A percentile compares a stretch with the other conserved stretches of the same genome.
phyloP scores from a whole-genome alignment of 306 rosid genomes.

The Medicago lupulina region DNA sequence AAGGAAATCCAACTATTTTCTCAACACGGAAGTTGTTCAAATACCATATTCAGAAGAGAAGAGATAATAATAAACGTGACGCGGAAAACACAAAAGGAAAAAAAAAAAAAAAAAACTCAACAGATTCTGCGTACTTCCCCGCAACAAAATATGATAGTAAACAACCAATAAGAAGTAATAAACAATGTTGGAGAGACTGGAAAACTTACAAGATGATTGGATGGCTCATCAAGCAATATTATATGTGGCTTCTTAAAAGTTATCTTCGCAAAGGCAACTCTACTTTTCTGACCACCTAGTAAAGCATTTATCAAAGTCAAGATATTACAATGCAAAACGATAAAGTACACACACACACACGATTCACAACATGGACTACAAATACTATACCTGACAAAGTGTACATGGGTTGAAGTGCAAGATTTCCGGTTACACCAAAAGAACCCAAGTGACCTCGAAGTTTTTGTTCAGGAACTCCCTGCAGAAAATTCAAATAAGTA shows the following conservation, averaged over 20 bases:
- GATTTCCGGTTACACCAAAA: constrained; percentile 98
- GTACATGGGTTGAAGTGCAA: constrained; percentile 99
- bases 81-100: background rate
- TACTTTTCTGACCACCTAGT: constrained; percentile 98
- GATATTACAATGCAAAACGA: constrained; percentile 19
- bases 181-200: constrained; percentile 32
- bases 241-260: constrained; percentile 99
- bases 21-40: background rate
- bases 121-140: constrained; percentile 14
- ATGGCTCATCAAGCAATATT: constrained; percentile 96
- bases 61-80: constrained; percentile 1
- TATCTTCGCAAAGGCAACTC: constrained; percentile 98
- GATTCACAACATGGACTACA: constrained; percentile 3
- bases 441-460: constrained; percentile 96
- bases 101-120: background rate
- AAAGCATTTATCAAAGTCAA: constrained; percentile 38
- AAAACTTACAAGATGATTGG: constrained; percentile 88
- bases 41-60: constrained; percentile 10
- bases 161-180: constrained; percentile 28
- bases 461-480: constrained; percentile 99
- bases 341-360: background rate
- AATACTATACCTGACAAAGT: constrained; percentile 82
- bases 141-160: constrained; percentile 21
- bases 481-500: constrained; percentile 44
- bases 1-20: background rate